Conservation (phyloP, 495 filamentous ascomycete genomes). For the Aspergillus cristatus region DNA sequence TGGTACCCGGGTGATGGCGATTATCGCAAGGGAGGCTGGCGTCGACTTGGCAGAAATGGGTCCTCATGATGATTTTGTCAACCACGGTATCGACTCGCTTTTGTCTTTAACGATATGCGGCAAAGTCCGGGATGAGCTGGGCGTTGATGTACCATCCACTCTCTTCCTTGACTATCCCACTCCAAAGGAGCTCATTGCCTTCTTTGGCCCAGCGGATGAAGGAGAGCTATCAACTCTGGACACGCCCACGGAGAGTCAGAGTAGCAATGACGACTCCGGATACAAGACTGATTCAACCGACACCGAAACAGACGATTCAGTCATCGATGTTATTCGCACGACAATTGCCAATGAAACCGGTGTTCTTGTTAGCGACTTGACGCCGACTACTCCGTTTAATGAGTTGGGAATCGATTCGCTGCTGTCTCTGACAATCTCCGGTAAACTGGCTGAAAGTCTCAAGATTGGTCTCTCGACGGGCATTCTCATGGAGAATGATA, state of each 20-base stretch:
- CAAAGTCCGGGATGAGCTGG: slow-evolving; percentile 39
- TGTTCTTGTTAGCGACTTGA: slow-evolving; percentile 53
- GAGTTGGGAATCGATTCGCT: slow-evolving; percentile 46
- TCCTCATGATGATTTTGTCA: slow-evolving; percentile 40
- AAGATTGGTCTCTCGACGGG: slow-evolving; percentile 42
- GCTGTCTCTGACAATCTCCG: slow-evolving; percentile 41
- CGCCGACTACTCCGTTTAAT: slow-evolving; percentile 28
- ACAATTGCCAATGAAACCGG: slow-evolving; percentile 63
- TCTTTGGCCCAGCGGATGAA: slow-evolving; percentile 31
- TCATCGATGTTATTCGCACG: no score
- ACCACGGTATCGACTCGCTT: slow-evolving; percentile 47
- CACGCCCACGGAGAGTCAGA: slow-evolving; percentile 13
- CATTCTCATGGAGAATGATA: slow-evolving; percentile 52
- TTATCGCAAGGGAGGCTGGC: no score
- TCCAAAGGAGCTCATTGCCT: slow-evolving; percentile 51
- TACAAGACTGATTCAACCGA: no score
- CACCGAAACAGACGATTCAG: no score
- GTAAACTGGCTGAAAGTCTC: slow-evolving; percentile 45
- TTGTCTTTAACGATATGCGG: slow-evolving; percentile 40
- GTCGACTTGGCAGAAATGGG: slow-evolving; percentile 56
- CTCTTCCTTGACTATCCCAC: slow-evolving; percentile 53
- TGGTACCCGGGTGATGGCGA: no score
- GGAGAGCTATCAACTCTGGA: slow-evolving; percentile 18
- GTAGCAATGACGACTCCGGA: no score
- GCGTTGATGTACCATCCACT: slow-evolving; percentile 40